Base-by-base conservation (phyloP, 169 alveolate genomes). In the Plasmodium cynomolgi region DNA sequence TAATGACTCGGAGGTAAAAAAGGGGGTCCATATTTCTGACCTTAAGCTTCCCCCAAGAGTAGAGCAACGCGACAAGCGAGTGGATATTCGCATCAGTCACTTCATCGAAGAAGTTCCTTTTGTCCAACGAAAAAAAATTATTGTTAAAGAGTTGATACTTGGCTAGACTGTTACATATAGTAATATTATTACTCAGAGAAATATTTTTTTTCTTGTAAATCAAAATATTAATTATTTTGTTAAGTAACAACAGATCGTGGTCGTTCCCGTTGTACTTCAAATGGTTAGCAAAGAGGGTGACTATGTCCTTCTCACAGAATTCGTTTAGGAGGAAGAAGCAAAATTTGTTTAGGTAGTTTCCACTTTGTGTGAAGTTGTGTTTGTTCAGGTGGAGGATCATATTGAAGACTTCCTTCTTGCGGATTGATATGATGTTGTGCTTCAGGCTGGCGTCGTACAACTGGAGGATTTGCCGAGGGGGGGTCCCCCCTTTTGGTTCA, bases 21-120 rank as follows among this genome's bases (percentile, higher is more conserved):
- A 80, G 81, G 15, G 33, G 20, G 50, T 80, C 39, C 8, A 58
- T 5, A 39, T 80, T 88, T 88, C 54, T 79, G 15, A 88, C 83
- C 72, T 88, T 88, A 71, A 88, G 73, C 39, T 88, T 88, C 1
- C 94, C 94, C 47, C 81, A 34, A 0, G 94, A 88, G 82, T 88
- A 80, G n/a, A 88, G 81, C 29, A 88, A 20, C 17, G 91, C 81
- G 8, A 88, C 94, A 17, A 88, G 73, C 7, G 94, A 88, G 71
- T 88, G 94, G 15, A 88, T 88, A 9, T 80, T 77, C 54, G 84
- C 47, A 4, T 88, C 91, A 26, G 44, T 72, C 6, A 88, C 50
- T 1, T 88, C 86, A 13, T 58, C 74, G 50, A 79, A 41, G 39
- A 88, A 88, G 72, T 62, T 88, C 0, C 50, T 58, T 33, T 88